Conservation (phyloP, 1,284 basidiomycete species). For the Schizophyllum commune region DNA sequence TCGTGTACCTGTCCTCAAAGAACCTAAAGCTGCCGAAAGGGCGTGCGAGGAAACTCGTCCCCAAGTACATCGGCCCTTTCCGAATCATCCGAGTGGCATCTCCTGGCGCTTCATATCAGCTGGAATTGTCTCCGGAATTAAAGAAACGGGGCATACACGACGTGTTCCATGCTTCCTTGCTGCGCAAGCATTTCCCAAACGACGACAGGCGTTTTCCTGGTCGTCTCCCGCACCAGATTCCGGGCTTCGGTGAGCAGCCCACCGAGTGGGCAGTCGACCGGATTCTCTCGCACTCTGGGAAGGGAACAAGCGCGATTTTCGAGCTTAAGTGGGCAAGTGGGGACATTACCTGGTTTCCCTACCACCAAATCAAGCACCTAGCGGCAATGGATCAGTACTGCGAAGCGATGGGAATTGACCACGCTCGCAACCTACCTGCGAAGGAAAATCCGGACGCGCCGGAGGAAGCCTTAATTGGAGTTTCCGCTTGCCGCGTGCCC, state of each 20-base stretch:
- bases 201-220: constrained; percentile 10
- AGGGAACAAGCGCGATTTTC: constrained; percentile 15
- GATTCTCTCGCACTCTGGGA: constrained; percentile 18
- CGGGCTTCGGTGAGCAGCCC: constrained; percentile 9
- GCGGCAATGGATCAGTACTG: constrained; percentile 13
- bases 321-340: constrained; percentile 21
- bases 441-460: too few relatives aligned
- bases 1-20: constrained; percentile 14
- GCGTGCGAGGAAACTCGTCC: constrained; percentile 1
- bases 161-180: constrained; percentile 5
- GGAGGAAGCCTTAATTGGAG: too few relatives aligned
- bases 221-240: constrained; percentile 12
- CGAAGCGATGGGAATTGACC: constrained; percentile 11
- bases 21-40: constrained; percentile 16
- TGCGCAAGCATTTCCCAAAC: constrained; percentile 8
- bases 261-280: constrained; percentile 19
- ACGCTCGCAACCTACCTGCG: constrained; percentile 25
- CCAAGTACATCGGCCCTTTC: constrained; percentile 9
- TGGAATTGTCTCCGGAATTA: constrained; percentile 23
- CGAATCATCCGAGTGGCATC: constrained; percentile 16
- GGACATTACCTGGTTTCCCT: constrained; percentile 21
- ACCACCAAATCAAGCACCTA: constrained; percentile 6
- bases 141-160: constrained; percentile 18
- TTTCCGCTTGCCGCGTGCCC: too few relatives aligned
- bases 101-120: constrained; percentile 24